Base-by-base conservation (phyloP, 78 protist genomes). In the Isochrysis galbana region DNA sequence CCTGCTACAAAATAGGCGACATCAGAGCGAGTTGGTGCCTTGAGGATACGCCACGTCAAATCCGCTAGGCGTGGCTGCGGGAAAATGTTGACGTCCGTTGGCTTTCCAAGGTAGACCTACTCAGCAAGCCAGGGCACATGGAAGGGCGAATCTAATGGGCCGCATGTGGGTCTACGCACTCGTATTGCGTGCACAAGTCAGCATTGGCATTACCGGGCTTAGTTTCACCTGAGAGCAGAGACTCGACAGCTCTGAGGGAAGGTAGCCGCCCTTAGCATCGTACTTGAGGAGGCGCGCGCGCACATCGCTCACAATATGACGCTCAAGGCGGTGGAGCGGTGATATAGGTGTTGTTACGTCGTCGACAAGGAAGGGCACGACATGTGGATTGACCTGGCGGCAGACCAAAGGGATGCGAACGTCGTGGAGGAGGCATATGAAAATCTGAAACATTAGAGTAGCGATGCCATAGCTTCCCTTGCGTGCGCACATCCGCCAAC, bases 201-300 rank as follows among this genome's bases (percentile, higher is more conserved):
- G n/a, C n/a, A n/a, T n/a, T n/a, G n/a, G n/a, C n/a, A n/a, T n/a
- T n/a, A n/a, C n/a, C n/a, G n/a, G n/a, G n/a, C n/a, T n/a, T n/a
- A n/a, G n/a, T n/a, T n/a, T n/a, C 51, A 5, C 34, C 55, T 83
- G 89, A 2, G 72, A 7, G 89, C 25, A 39, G 34, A 83, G 55
- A 34, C 39, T 83, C 23, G 5, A 0, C 39, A 69, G 78, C 78
- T 69, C 78, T 2, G 78, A n/a, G 0, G 78, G 78, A 1, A 69
- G 78, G 78, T 69, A 69, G 78, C 39, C 88, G 51, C 14, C 3
- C 72, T 7, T 22, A 21, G 11, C 5, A 5, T 10, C 89, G 55
- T 83, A 83, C 89, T 47, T 46, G 72, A 29, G 34, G 39, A 46
- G 89, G 29, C 51, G 26, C 89, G 89, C 89, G 34, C 55, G 26